Conservation (phyloP, 441 rosid genomes). For the Adansonia madagascariensis region DNA sequence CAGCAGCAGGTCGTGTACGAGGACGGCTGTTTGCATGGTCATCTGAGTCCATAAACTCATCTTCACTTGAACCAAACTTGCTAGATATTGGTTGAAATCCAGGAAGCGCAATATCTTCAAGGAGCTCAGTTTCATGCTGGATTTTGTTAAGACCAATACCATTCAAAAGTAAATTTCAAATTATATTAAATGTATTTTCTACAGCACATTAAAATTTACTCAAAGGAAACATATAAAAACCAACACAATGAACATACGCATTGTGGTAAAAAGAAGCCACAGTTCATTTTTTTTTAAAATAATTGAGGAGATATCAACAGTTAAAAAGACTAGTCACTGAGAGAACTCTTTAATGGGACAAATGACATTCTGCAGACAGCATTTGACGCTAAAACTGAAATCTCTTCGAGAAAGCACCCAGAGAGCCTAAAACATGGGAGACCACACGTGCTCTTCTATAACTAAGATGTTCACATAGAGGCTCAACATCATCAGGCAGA, state of each 20-base stretch:
- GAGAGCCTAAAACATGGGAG: background rate
- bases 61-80: conserved; percentile 86
- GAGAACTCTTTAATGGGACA: background rate
- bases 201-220: background rate
- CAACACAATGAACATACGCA: background rate
- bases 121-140: conserved; percentile 83
- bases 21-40: conserved; percentile 65
- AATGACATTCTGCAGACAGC: background rate
- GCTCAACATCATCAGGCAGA: background rate
- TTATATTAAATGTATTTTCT: conserved; percentile 9
- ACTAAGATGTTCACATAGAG: conserved; percentile 1
- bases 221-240: background rate
- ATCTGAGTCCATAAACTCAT: conserved; percentile 87
- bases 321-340: background rate
- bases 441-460: background rate
- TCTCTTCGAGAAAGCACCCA: background rate
- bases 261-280: background rate
- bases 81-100: conserved; percentile 62
- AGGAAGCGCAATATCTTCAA: conserved; percentile 70
- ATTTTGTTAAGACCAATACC: conserved; percentile 15
- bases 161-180: conserved; percentile 16
- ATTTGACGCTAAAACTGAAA: background rate
- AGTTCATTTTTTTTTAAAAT: background rate
- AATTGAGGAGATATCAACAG: background rate
- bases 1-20: conserved; percentile 48